Conservation (phyloP, 2,329 filamentous ascomycete genomes). For the Thelonectria olida region DNA sequence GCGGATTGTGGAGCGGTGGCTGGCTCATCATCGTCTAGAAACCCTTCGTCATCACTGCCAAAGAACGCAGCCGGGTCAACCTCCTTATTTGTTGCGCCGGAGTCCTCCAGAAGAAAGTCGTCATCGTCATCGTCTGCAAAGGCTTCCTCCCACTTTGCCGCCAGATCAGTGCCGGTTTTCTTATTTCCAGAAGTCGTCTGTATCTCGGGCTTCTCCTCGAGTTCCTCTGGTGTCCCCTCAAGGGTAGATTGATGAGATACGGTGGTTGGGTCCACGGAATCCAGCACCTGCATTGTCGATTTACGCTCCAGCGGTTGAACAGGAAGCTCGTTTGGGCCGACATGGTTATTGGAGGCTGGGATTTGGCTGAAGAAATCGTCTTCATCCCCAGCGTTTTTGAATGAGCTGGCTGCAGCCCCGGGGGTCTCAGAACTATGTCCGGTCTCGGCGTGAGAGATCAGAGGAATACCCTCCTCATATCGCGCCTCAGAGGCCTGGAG, state of each 20-base stretch:
- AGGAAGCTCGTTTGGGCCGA: constrained; percentile 20
- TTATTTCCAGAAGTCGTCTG: constrained; percentile 30
- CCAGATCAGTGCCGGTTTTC: constrained; percentile 65
- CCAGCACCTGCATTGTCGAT: constrained; percentile 74
- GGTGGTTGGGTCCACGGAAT: constrained; percentile 53
- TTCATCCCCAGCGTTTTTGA: constrained; percentile 60
- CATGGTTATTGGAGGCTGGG: constrained; percentile 44
- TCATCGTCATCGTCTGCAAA: constrained; percentile 80
- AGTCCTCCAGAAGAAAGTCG: constrained; percentile 68
- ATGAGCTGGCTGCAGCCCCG: constrained; percentile 41
- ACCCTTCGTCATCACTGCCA: constrained; percentile 85
- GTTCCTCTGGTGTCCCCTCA: constrained; percentile 44
- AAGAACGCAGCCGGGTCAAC: constrained; percentile 74
- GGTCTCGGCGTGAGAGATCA: constrained; percentile 56
- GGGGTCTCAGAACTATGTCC: constrained; percentile 26
- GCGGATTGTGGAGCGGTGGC: constrained; percentile 22
- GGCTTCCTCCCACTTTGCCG: constrained; percentile 85
- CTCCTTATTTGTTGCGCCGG: constrained; percentile 51
- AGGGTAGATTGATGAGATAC: constrained; percentile 43
- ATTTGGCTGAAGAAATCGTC: constrained; percentile 72
- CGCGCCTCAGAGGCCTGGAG: constrained; percentile 63
- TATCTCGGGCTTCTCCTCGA: constrained; percentile 30
- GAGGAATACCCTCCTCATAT: constrained; percentile 75
- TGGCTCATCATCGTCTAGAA: constrained; percentile 75
- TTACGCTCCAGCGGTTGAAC: constrained; percentile 66